These are phyloP conservation scores for Fraxinus xanthoxyloides DNA, from an alignment of 305 asterid species.

Conservation along the genomic window DNA sequence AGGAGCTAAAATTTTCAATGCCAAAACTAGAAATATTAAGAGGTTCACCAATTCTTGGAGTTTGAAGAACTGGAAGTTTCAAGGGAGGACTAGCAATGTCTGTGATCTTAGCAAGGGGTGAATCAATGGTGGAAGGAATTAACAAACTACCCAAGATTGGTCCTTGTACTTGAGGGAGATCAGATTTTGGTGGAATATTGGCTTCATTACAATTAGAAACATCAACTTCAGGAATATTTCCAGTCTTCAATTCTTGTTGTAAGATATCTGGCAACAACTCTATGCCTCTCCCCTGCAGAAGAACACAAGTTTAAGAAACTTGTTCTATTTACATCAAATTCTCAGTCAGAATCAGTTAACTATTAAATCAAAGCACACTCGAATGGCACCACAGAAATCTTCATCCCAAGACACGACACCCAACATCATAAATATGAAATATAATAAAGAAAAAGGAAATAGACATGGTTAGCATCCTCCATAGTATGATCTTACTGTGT, in stretches of 20 bases:
- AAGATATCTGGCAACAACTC: conserved; percentile 71
- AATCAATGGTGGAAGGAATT: conserved; percentile 28
- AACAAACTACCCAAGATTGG: conserved; percentile 60
- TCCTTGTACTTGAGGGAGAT: conserved; percentile 40
- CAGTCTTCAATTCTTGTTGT: conserved; percentile 66
- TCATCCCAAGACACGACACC: neutral
- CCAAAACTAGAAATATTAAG: conserved; percentile 13
- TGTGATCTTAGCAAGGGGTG: conserved; percentile 15
- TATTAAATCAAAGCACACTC: neutral
- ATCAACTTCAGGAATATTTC: conserved; percentile 53
- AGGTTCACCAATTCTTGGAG: conserved; percentile 27
- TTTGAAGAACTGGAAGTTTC: conserved; percentile 19
- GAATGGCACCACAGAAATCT: neutral
- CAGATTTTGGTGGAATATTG: conserved; percentile 31
- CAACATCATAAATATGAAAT: neutral
- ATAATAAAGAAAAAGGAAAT: neutral
- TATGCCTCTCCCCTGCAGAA: conserved; percentile 66
- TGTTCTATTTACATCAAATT: neutral
- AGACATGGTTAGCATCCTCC: neutral
- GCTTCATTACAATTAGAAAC: conserved; percentile 25
- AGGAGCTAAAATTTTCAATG: conserved; percentile 22
- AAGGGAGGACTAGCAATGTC: conserved; percentile 22
- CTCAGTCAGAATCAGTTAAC: neutral
- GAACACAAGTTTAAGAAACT: conserved; percentile 2
- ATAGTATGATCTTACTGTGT: neutral